Base-by-base conservation (phyloP, 257 asterid species). In the Vinca minor region DNA sequence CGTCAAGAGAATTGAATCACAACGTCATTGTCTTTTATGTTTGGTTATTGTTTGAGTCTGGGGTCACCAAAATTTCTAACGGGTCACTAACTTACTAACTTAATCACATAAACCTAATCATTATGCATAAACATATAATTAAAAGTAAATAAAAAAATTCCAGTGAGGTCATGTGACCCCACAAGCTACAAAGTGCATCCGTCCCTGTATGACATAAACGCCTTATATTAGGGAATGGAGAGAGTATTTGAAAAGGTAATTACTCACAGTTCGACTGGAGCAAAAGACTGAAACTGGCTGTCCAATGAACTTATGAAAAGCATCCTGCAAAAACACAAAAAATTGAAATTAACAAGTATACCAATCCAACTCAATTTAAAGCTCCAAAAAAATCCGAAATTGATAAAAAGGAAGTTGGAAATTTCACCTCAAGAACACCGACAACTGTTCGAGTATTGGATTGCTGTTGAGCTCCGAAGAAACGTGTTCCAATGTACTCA, bases 221-320 rank as follows among this genome's bases (percentile, higher is more conserved):
- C n/a, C n/a, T n/a, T n/a, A n/a, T n/a, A n/a, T n/a, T n/a, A n/a
- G n/a, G n/a, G n/a, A n/a, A n/a, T n/a, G n/a, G n/a, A n/a, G n/a
- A n/a, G n/a, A 34, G 4, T 38, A 35, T 15, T 25, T 12, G 34
- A 25, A 38, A 20, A 50, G 13, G 52, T 50, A 29, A 17, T 57
- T 46, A 61, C 96, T 92, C 77, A 92, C 98, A 44, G 98, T 89
- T 70, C 96, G 84, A 68, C 98, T 89, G 4, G 97, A 87, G 79
- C 98, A 92, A 74, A 81, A 85, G 66, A 87, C 39, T 20, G 91
- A 71, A 63, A 85, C 98, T 1, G 97, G 95, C 73, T 85, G 87
- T 45, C 98, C 98, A 49, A 89, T 66, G 44, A 89, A 89, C 65
- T 81, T 89, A 10, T 66, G 71, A 71, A 89, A 92, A 23, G 95